Evolutionary conservation across 2,329 filamentous ascomycete genomes (phyloP).

Genomic region (Chrysosporium queenslandicum): DNA sequence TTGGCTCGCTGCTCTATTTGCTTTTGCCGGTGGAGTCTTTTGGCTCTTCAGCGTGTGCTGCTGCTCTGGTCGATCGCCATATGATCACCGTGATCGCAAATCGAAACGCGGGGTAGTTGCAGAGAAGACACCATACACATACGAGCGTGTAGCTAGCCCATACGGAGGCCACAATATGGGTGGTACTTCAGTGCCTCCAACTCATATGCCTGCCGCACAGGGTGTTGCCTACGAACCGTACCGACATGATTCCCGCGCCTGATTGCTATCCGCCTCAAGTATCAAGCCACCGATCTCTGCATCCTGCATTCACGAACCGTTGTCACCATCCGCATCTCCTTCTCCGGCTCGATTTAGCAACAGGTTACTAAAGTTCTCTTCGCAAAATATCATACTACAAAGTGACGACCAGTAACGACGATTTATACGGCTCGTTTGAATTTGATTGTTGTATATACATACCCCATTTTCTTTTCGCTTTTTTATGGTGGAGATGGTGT

Average conservation of each 20-base stretch:
- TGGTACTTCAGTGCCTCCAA: constrained; percentile 9
- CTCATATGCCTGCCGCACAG: constrained; percentile 11
- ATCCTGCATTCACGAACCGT: not conserved
- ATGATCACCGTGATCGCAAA: constrained; percentile 33
- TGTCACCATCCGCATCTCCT: not conserved
- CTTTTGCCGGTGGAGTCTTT: constrained; percentile 67
- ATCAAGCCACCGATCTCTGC: not conserved
- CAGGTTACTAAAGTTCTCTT: not conserved
- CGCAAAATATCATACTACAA: not conserved
- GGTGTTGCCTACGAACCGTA: constrained; percentile 18
- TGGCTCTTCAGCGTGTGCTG: constrained; percentile 90
- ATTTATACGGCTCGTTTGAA: not conserved
- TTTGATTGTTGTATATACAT: not conserved
- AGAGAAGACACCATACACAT: constrained; percentile 53
- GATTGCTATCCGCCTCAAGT: not conserved
- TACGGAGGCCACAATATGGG: constrained; percentile 12
- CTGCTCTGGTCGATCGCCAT: constrained; percentile 59
- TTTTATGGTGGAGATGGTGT: not conserved
- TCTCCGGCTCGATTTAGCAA: not conserved
- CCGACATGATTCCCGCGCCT: constrained; percentile 13
- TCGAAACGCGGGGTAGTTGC: constrained; percentile 38
- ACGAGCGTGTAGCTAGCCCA: constrained; percentile 43
- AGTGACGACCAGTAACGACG: not conserved
- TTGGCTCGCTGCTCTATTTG: constrained; percentile 74
- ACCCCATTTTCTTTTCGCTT: not conserved